Base-by-base conservation (phyloP, 2,329 filamentous ascomycete species). In the Dothideomycetidae sp. region DNA sequence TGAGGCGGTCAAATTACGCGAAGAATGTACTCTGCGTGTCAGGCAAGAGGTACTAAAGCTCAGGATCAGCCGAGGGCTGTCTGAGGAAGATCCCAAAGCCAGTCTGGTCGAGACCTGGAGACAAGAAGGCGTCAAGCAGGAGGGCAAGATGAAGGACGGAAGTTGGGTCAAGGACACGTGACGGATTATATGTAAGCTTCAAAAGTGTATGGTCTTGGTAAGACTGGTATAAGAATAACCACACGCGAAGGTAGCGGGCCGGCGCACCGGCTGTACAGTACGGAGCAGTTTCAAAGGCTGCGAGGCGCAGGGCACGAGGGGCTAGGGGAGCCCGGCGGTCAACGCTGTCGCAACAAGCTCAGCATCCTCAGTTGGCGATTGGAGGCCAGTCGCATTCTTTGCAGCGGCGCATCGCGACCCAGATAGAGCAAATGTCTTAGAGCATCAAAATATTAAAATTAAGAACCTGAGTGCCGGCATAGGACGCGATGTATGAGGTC, bases 31-130 rank as follows among this genome's bases (percentile, higher is more conserved):
- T 2, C 68, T 69, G 55, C 70, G 78, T 42, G 73, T 96, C 21
- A 70, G 90, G 33, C 70, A 80, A 39, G 80, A 92, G 54, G 78
- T 98, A 2, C 59, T 88, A 36, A 82, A 83, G 50, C 68, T 96
- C 14, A 70, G 88, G 44, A 67, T 73, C 45, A 68, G 68, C 31
- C 62, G 80, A 41, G 86, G 85, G 1, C 73, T 80, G 44, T 71
- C 80, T 1, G 84, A 93, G 42, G 79, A 92, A 47, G 82, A 93
- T 48, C 76, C 81, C 0, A 77, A 80, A 47, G 70, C 76, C 33
- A 79, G 75, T 5, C 60, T 86, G 17, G 83, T 81, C 0, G 81
- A 88, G 57, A 93, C 85, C 1, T 96, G 83, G 78, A 64, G 70
- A 23, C 58, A 61, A 45, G 73, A 73, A 50, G 71, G 71, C 1